Conservation (phyloP, 441 rosid species). For the Pelargonium australe region DNA sequence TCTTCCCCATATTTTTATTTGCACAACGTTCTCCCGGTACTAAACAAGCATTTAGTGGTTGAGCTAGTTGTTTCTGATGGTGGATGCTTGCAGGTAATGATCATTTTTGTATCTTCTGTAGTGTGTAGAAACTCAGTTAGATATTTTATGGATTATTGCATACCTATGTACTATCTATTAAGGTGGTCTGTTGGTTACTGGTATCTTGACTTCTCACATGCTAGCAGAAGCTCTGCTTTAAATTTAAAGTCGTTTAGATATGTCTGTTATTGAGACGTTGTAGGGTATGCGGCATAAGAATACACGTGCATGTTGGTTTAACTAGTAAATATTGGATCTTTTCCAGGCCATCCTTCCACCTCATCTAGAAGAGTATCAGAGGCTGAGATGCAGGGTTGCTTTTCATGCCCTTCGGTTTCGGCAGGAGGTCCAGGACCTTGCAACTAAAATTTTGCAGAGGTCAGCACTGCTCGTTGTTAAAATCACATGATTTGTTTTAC, state of each 20-base stretch:
- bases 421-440: constrained; percentile 81
- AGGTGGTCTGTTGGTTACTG: too few species aligned
- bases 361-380: constrained; percentile 81
- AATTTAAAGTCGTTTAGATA: too few species aligned
- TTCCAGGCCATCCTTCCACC: constrained; percentile 68
- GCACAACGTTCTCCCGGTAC: constrained; percentile 78
- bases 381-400: constrained; percentile 88
- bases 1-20: constrained; percentile 82
- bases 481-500: background rate
- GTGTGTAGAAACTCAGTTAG: background rate
- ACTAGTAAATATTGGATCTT: constrained; percentile 18
- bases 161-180: too few species aligned
- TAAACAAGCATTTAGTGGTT: constrained; percentile 76
- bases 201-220: too few species aligned
- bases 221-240: too few species aligned
- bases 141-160: too few species aligned
- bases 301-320: too few species aligned
- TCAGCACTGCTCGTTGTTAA: constrained; percentile 17
- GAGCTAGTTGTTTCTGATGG: constrained; percentile 84
- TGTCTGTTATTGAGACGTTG: too few species aligned
- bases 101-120: background rate
- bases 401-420: constrained; percentile 81
- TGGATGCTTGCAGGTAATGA: constrained; percentile 80
- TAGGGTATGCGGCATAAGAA: too few species aligned
- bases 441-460: constrained; percentile 74